Evolutionary conservation across 2,329 filamentous ascomycete species (phyloP).

Genomic region (Didymella sp.): DNA sequence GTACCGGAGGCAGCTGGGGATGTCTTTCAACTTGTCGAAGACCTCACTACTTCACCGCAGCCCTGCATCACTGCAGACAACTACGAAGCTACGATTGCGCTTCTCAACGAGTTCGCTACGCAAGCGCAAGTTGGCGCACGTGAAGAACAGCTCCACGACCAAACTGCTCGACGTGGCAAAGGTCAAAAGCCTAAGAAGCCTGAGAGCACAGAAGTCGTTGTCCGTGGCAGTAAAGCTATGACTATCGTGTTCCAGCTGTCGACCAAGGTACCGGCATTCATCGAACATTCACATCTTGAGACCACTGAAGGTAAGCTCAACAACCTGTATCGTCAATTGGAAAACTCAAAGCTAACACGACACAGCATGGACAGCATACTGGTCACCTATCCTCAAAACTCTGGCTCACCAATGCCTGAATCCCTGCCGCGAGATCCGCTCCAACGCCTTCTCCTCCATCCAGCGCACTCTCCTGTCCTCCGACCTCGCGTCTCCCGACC

Average conservation of each 20-base stretch:
- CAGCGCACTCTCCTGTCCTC: slow-evolving; percentile 86
- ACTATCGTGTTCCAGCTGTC: slow-evolving; percentile 83
- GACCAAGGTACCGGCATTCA: slow-evolving; percentile 79
- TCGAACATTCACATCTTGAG: slow-evolving; percentile 92
- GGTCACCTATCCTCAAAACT: slow-evolving; percentile 91
- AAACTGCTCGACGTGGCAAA: slow-evolving; percentile 59
- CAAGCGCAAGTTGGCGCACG: slow-evolving; percentile 76
- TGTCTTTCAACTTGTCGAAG: slow-evolving; percentile 88
- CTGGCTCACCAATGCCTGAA: slow-evolving; percentile 92
- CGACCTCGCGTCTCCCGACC: slow-evolving; percentile 80
- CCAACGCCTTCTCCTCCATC: slow-evolving; percentile 83
- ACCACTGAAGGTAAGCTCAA: slow-evolving; percentile 71
- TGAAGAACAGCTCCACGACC: slow-evolving; percentile 73
- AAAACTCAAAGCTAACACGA: background rate
- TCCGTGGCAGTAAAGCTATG: slow-evolving; percentile 80
- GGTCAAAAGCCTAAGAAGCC: slow-evolving; percentile 58
- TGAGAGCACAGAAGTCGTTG: slow-evolving; percentile 74
- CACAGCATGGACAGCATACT: slow-evolving; percentile 93
- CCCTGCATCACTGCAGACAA: slow-evolving; percentile 93
- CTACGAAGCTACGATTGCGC: slow-evolving; percentile 83
- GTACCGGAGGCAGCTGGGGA: slow-evolving; percentile 73
- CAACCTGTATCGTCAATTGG: background rate
- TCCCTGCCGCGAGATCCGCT: slow-evolving; percentile 89
- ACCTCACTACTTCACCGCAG: slow-evolving; percentile 71
- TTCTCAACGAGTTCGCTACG: slow-evolving; percentile 89